A percentile compares a stretch with the other conserved stretches of the same genome.
These are phyloP conservation scores for Ramalina peruviana DNA, from an alignment of 495 filamentous ascomycete species.

Conservation along the genomic window DNA sequence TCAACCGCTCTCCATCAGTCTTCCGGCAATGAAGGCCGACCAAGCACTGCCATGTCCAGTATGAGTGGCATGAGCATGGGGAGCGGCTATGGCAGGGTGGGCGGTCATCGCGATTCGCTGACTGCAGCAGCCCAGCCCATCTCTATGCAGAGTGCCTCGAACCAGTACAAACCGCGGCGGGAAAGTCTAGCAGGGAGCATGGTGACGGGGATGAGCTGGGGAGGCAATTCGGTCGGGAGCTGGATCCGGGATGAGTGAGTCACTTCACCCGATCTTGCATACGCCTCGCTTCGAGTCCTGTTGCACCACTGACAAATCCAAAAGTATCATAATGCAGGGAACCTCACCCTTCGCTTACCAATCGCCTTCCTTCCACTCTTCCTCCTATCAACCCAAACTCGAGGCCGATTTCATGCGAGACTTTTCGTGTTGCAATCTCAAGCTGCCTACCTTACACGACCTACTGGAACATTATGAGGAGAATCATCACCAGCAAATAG, in stretches of 20 bases:
- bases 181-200: slow-evolving; percentile 81
- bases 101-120: neutral
- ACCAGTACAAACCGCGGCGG: slow-evolving; percentile 59
- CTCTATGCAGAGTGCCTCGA: slow-evolving; percentile 55
- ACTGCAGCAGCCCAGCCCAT: slow-evolving; percentile 78
- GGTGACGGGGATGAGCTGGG: slow-evolving; percentile 93
- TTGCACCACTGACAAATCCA: slow-evolving; percentile 20
- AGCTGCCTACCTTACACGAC: slow-evolving; percentile 80
- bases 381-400: slow-evolving; percentile 92
- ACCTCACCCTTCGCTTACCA: slow-evolving; percentile 85
- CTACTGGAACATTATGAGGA: slow-evolving; percentile 95
- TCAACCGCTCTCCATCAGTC: slow-evolving; percentile 24
- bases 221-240: slow-evolving; percentile 87
- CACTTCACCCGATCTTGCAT: neutral
- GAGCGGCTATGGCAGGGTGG: slow-evolving; percentile 18
- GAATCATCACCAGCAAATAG: slow-evolving; percentile 48
- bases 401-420: slow-evolving; percentile 96
- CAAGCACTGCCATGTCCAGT: slow-evolving; percentile 13
- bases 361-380: slow-evolving; percentile 92
- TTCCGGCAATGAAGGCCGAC: slow-evolving; percentile 22
- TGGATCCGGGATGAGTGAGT: slow-evolving; percentile 98
- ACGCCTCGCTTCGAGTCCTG: neutral
- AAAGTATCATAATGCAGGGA: slow-evolving; percentile 88
- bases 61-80: slow-evolving; percentile 11
- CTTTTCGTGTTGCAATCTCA: slow-evolving; percentile 84